Evolutionary conservation across 2,329 filamentous ascomycete genomes (phyloP), one percentile per base, ranked within the genome.

Genomic region (Fusarium nygamai): DNA sequence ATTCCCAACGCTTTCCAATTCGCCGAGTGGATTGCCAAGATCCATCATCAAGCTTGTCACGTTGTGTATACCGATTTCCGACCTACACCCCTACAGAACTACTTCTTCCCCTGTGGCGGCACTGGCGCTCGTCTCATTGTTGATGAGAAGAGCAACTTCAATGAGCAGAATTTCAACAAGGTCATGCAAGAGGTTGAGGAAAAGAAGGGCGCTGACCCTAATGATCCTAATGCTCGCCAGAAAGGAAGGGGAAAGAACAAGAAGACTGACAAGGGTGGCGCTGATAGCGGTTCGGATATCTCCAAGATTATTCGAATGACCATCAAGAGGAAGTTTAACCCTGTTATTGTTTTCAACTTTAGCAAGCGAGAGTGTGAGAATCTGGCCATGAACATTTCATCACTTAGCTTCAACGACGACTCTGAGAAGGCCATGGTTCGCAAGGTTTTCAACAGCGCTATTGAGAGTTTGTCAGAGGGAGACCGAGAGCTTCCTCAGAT

Each of bases 1-100:
- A 99, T 99, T 72, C 96, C 96, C 62, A 99, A 99, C 81, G 95
- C 96, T 60, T 98, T 98, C 90, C 96, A 99, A 83, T 99, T 99
- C 79, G 96, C 96, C 77, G 96, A 99, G 83, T 99, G 96, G 96
- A 97, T 99, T 79, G 95, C 94, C 78, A 98, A 98, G 85, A 98
- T 96, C 66, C 97, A 99, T 82, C 93, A 94, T 75, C 97, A 99
- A 81, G 96, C 96, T 12, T 99, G 96, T 77, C 97, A 99, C 87
- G 97, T 99, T 72, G 96, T 99, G 7, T 99, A 99, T 83, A 99
- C 96, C 60, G 96, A 99, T 84, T 99, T 98, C 87, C 91, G 96
- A 80, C 96, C 96, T 27, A 99, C 96, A 1, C 96, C 96, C 2
- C 86, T 99, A 38, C 96, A 99, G 80, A 96, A 98, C 83, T 99